phyloP scores from a whole-genome alignment of 2,329 filamentous ascomycete species.

The Penicillium sp. region DNA sequence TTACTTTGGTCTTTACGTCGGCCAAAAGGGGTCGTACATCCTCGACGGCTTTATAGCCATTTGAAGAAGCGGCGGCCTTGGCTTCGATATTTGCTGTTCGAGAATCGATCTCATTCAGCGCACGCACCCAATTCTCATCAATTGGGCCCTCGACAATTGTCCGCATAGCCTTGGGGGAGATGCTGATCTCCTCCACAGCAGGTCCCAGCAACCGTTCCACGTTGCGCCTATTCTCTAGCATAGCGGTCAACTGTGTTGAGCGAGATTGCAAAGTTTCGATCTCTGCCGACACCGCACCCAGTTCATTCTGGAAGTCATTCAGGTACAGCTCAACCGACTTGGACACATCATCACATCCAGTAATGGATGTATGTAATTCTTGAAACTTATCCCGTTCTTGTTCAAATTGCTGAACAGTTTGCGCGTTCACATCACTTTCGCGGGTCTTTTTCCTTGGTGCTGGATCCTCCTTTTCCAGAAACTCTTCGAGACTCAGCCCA shows the following conservation, averaged over 20 bases:
- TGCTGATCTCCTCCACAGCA: conserved; percentile 84
- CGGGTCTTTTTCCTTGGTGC: conserved; percentile 23
- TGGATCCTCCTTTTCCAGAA: conserved; percentile 48
- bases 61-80: conserved; percentile 58
- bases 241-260: conserved; percentile 76
- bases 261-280: conserved; percentile 90
- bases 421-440: conserved; percentile 45
- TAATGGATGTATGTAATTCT: conserved; percentile 83
- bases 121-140: conserved; percentile 83
- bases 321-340: conserved; percentile 91
- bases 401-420: conserved; percentile 73
- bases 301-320: conserved; percentile 87
- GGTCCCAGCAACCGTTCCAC: conserved; percentile 86
- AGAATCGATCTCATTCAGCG: conserved; percentile 78
- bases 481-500: conserved; percentile 70
- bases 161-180: conserved; percentile 77
- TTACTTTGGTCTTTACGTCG: conserved; percentile 76
- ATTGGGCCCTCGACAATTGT: conserved; percentile 86
- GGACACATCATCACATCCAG: conserved; percentile 86
- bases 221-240: conserved; percentile 81
- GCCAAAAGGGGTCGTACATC: conserved; percentile 83
- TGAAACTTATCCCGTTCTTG: conserved; percentile 81
- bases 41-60: conserved; percentile 69
- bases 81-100: conserved; percentile 69
- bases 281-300: conserved; percentile 87